phyloP scores from a whole-genome alignment of 1,139 yeast genomes.

The Nakaseomyces nivariensis region DNA sequence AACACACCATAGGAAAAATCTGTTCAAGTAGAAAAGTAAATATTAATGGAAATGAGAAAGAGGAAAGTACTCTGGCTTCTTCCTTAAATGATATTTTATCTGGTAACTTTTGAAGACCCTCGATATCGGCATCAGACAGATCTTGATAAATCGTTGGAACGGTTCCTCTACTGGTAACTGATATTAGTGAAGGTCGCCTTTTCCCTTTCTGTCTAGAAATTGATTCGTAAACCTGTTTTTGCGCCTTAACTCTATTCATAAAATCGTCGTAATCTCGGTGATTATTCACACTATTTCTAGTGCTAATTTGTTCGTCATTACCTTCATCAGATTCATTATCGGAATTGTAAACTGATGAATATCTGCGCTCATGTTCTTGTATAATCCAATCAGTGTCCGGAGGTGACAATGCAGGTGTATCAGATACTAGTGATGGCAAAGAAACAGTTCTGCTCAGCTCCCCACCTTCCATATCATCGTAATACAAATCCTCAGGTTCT shows the following conservation, averaged over 20 bases:
- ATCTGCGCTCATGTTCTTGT: slow-evolving; percentile 58
- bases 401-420: slow-evolving; percentile 39
- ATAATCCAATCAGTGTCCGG: slow-evolving; percentile 53
- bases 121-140: slow-evolving; percentile 26
- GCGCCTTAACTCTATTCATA: slow-evolving; percentile 31
- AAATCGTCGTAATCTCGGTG: slow-evolving; percentile 31
- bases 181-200: slow-evolving; percentile 22
- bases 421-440: slow-evolving; percentile 52
- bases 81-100: slow-evolving; percentile 37
- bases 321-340: slow-evolving; percentile 13
- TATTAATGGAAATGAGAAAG: slow-evolving; percentile 55
- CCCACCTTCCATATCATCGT: slow-evolving; percentile 37
- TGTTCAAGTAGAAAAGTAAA: slow-evolving; percentile 64
- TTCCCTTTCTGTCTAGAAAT: slow-evolving; percentile 15
- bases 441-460: slow-evolving; percentile 37
- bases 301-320: slow-evolving; percentile 13
- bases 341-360: slow-evolving; percentile 31
- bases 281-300: slow-evolving; percentile 5
- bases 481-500: slow-evolving; percentile 33
- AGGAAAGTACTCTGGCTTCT: slow-evolving; percentile 41
- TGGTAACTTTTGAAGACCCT: slow-evolving; percentile 32
- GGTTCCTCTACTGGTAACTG: slow-evolving; percentile 28
- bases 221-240: slow-evolving; percentile 21
- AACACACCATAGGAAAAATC: slow-evolving; percentile 58
- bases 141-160: slow-evolving; percentile 28